These are phyloP conservation scores for Cladophialophora carrionii DNA, from an alignment of 2,329 filamentous ascomycete species.

Conservation along the genomic window DNA sequence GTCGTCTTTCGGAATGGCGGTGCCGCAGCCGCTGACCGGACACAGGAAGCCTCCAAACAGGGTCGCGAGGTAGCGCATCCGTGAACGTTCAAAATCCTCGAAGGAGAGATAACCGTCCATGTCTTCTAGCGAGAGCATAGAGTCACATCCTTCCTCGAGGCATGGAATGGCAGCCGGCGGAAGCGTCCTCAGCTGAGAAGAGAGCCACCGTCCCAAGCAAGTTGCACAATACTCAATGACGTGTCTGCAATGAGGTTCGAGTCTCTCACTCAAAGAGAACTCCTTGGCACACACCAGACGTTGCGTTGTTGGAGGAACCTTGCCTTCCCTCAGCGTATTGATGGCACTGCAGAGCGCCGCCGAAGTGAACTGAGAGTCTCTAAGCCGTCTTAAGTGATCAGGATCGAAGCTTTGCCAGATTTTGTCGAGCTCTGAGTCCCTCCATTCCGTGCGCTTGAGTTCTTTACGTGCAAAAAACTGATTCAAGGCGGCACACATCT, in stretches of 20 bases:
- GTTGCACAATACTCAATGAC: background rate
- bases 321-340: background rate
- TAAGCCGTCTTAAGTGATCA: background rate
- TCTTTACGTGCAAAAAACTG: background rate
- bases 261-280: background rate
- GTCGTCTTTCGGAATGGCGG: background rate
- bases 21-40: background rate
- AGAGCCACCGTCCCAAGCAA: background rate
- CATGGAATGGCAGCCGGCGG: background rate
- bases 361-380: background rate
- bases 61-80: background rate
- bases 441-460: background rate
- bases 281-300: background rate
- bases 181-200: background rate
- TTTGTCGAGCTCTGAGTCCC: background rate
- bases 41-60: constrained; percentile 1
- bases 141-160: background rate
- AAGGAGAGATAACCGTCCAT: background rate
- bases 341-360: background rate
- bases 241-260: constrained; percentile 1
- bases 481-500: background rate
- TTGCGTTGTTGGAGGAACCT: background rate
- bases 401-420: background rate
- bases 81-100: background rate
- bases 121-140: background rate